phyloP scores from a whole-genome alignment of 345 rosid species.

The Lumnitzera littorea region DNA sequence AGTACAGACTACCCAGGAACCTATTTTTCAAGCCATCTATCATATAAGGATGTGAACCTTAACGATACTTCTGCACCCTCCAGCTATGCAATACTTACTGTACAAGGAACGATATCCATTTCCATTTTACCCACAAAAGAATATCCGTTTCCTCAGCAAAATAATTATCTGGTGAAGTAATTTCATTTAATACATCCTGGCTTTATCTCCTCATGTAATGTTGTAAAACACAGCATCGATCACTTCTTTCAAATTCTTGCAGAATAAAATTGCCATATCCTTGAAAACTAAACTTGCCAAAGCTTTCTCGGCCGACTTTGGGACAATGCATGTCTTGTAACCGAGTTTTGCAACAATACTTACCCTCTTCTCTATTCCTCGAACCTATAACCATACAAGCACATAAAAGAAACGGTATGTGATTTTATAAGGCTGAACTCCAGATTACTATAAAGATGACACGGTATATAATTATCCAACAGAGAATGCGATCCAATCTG shows the following conservation, averaged over 20 bases:
- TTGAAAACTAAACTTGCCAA: slow-evolving; percentile 26
- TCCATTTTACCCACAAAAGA: too few species aligned
- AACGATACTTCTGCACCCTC: too few species aligned
- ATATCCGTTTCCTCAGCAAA: too few species aligned
- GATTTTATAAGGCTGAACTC: not conserved
- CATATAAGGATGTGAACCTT: too few species aligned
- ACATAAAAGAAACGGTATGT: not conserved
- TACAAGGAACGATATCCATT: too few species aligned
- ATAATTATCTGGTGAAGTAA: not conserved
- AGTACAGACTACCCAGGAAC: too few species aligned
- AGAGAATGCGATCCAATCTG: not conserved
- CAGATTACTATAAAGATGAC: not conserved
- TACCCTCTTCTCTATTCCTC: slow-evolving; percentile 77
- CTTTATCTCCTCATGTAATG: not conserved
- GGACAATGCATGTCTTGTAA: slow-evolving; percentile 64
- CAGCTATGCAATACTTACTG: too few species aligned
- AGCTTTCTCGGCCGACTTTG: slow-evolving; percentile 45
- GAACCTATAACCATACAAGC: slow-evolving; percentile 31
- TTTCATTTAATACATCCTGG: not conserved
- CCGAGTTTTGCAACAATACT: slow-evolving; percentile 71
- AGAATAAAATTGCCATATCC: slow-evolving; percentile 46
- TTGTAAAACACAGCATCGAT: slow-evolving; percentile 43
- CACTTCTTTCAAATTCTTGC: slow-evolving; percentile 68
- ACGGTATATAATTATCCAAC: not conserved
- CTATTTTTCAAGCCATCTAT: too few species aligned